Evolutionary conservation across 257 asterid genomes (phyloP).

Genomic region (Primulina huaijiensis): DNA sequence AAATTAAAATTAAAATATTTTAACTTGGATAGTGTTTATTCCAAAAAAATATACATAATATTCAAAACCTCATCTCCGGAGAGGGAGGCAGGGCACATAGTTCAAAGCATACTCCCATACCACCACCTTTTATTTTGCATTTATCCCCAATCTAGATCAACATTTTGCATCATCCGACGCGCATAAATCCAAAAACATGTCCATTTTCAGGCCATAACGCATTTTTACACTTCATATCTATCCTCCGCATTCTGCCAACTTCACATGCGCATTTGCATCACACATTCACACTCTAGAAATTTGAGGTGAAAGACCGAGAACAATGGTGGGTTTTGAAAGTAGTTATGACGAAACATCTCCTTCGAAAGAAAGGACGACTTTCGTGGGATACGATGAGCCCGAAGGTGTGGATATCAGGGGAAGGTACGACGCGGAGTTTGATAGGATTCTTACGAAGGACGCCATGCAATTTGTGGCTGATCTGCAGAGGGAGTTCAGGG

Average conservation of each 20-base stretch:
- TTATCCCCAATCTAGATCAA: neutral
- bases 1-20: too few species aligned
- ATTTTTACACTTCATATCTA: neutral
- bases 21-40: too few species aligned
- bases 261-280: neutral
- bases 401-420: conserved; percentile 88
- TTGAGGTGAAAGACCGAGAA: neutral
- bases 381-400: conserved; percentile 61
- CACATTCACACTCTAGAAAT: neutral
- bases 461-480: conserved; percentile 70
- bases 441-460: conserved; percentile 49
- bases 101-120: conserved; percentile 25
- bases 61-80: conserved; percentile 27
- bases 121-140: conserved; percentile 13
- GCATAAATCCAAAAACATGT: conserved; percentile 34
- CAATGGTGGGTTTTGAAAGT: conserved; percentile 60
- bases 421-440: conserved; percentile 65
- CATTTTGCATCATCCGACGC: conserved; percentile 34
- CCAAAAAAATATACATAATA: too few species aligned
- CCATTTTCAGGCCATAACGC: conserved; percentile 26
- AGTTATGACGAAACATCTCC: conserved; percentile 32
- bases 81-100: conserved; percentile 42
- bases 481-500: conserved; percentile 70
- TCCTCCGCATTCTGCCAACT: conserved; percentile 25
- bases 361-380: conserved; percentile 26